Base-by-base conservation (phyloP, 768 basidiomycete genomes). In the Tylopilus sp. region DNA sequence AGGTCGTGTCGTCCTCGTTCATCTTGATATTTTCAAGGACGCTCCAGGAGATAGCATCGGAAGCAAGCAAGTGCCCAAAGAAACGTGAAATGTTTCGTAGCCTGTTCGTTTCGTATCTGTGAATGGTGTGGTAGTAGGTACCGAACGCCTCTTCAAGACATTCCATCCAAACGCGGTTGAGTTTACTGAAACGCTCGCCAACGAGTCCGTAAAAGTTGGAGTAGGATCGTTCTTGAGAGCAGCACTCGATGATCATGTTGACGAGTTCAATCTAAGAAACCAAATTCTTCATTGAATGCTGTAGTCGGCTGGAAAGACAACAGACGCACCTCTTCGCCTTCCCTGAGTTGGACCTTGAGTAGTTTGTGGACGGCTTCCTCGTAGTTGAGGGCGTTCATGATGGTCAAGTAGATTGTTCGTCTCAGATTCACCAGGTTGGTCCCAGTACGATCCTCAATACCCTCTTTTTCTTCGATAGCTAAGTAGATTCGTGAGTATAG, bases 161-260 rank as follows among this genome's bases (percentile, higher is more conserved):
- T 40, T 94, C 92, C 53, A 87, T 89, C 95, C 96, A 99, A 17
- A 92, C 80, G 21, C 92, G 88, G 72, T 97, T 96, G 65, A 98
- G 80, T 73, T 97, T 95, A 75, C 89, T 87, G 75, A 99, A 94
- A 21, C 97, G 89, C 70, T 99, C 97, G 50, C 93, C 93, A 57
- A 97, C 79, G 21, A 98, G 84, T 13, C 97, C 97, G 64, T 95
- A 99, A 78, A 97, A 98, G n/a, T 81, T 89, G 3, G 91, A 92
- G 71, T 98, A 99, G 1, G 96, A 94, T 14, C 97, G 89, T 70
- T 98, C 97, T 76, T 99, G 97, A 2, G 97, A 98, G 70, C 97
- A 98, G 88, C 97, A 99, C 65, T 98, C 96, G 71, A 99, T 90
- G 57, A 99, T 83, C 97, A 99, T 99, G 78, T 98, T 98, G 69